Evolutionary conservation across 1,284 basidiomycete species (phyloP).

Genomic region (Tylopilus sp.): DNA sequence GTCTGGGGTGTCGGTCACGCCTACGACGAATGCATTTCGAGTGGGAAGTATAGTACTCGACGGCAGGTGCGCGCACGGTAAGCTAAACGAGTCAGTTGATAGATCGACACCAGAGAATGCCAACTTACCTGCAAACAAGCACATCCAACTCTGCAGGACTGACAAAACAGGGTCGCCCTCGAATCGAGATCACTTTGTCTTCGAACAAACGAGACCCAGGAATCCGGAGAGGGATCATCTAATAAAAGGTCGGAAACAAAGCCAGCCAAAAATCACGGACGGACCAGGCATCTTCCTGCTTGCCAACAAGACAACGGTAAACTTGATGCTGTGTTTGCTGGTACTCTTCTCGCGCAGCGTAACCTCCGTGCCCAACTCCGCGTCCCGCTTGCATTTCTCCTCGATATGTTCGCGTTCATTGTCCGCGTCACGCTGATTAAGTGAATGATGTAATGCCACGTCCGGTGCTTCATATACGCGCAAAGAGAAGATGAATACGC

Average conservation of each 20-base stretch:
- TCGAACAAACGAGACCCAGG: constrained; percentile 87
- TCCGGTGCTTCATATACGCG: constrained; percentile 78
- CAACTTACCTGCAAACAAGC: constrained; percentile 79
- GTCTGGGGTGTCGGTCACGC: constrained; percentile 75
- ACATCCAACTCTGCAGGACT: constrained; percentile 84
- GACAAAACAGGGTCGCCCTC: constrained; percentile 90
- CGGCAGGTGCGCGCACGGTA: constrained; percentile 87
- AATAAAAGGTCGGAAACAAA: constrained; percentile 11
- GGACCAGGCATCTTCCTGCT: not conserved
- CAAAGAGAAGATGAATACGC: constrained; percentile 92
- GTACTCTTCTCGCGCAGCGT: constrained; percentile 81
- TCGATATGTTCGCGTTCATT: constrained; percentile 65
- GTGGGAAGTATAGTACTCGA: constrained; percentile 94
- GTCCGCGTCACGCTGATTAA: constrained; percentile 64
- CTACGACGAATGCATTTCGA: constrained; percentile 93
- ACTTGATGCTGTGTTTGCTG: constrained; percentile 39
- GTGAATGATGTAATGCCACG: constrained; percentile 56
- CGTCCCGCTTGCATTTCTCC: constrained; percentile 65
- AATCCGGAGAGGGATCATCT: constrained; percentile 87
- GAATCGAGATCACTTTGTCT: constrained; percentile 91
- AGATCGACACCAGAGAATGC: not conserved
- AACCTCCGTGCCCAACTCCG: constrained; percentile 82
- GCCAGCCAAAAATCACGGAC: no score
- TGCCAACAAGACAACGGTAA: not conserved
- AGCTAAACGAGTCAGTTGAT: constrained; percentile 53